Evolutionary conservation across 352 stramenopile species (phyloP).

Genomic region (Pelagophyceae sp.): DNA sequence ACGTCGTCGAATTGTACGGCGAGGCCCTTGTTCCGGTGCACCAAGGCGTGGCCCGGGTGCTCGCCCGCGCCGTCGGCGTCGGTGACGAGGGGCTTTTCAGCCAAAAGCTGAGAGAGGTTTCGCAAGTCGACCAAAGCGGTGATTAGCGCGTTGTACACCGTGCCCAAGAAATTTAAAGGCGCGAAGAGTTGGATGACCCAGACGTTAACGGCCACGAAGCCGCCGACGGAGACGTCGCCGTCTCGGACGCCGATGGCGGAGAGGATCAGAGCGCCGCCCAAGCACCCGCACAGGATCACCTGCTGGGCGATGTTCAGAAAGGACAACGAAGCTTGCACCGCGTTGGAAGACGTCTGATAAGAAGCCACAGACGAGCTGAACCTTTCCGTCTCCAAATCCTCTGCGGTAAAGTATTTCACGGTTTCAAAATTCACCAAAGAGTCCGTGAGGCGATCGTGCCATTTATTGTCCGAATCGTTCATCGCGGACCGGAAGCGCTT

Average conservation of each 20-base stretch:
- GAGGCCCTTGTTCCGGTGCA: conserved; percentile 46
- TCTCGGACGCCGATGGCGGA: conserved; percentile 41
- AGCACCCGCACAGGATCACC: conserved; percentile 69
- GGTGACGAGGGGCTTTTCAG: conserved; percentile 81
- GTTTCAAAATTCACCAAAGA: conserved; percentile 95
- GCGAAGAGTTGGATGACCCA: conserved; percentile 92
- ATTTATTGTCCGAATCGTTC: conserved; percentile 78
- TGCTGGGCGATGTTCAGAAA: conserved; percentile 88
- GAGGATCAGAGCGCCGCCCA: conserved; percentile 57
- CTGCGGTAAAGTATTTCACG: conserved; percentile 93
- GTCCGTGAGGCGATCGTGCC: conserved; percentile 92
- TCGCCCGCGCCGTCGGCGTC: conserved; percentile 70
- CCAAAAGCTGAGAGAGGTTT: conserved; percentile 90
- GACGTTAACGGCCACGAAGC: conserved; percentile 89
- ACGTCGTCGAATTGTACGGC: conserved; percentile 84
- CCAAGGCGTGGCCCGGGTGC: conserved; percentile 46
- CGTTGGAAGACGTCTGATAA: conserved; percentile 82
- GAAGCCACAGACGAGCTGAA: conserved; percentile 76
- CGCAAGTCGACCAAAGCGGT: conserved; percentile 92
- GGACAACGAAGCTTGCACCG: conserved; percentile 81
- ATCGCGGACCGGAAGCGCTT: conserved; percentile 89
- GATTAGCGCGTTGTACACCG: conserved; percentile 88
- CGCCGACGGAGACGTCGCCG: conserved; percentile 61
- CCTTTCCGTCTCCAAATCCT: conserved; percentile 76
- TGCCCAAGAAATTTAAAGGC: conserved; percentile 90